Percentiles rank a stretch among this genome's conserved stretches.
Evolutionary conservation across 2,329 filamentous ascomycete genomes (phyloP).

Genomic region (Pezicula radicicola): DNA sequence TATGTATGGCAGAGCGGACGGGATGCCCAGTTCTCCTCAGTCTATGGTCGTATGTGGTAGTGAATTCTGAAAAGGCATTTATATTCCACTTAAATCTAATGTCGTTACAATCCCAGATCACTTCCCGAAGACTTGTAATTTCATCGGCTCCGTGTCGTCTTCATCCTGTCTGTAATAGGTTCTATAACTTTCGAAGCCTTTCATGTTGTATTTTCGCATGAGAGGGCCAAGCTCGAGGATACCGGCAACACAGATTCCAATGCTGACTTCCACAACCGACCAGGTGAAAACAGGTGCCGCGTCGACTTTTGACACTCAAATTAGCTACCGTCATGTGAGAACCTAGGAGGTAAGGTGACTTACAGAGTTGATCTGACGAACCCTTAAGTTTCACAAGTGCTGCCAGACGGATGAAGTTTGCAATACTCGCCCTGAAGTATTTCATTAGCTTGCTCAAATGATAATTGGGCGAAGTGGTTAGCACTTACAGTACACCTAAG

Average conservation of each 20-base stretch:
- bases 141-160: background rate
- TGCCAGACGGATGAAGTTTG: constrained; percentile 19
- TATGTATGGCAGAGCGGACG: too few species aligned
- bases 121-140: background rate
- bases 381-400: constrained; percentile 13
- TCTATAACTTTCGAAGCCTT: constrained; percentile 13
- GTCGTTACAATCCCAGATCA: background rate
- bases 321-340: constrained; percentile 1
- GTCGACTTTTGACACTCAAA: constrained; percentile 8
- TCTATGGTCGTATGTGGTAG: too few species aligned
- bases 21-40: too few species aligned
- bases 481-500: constrained; percentile 15
- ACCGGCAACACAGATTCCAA: constrained; percentile 17
- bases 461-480: background rate
- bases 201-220: constrained; percentile 10
- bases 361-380: constrained; percentile 16
- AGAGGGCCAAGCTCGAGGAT: constrained; percentile 16
- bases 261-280: constrained; percentile 18
- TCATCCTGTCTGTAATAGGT: background rate
- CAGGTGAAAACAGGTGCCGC: constrained; percentile 19
- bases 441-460: constrained; percentile 5
- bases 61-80: too few species aligned
- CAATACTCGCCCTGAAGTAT: constrained; percentile 13
- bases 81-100: too few species aligned
- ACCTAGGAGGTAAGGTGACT: background rate